Base-by-base conservation (phyloP, 768 basidiomycete species). In the Erythrobasidium yunnanense region DNA sequence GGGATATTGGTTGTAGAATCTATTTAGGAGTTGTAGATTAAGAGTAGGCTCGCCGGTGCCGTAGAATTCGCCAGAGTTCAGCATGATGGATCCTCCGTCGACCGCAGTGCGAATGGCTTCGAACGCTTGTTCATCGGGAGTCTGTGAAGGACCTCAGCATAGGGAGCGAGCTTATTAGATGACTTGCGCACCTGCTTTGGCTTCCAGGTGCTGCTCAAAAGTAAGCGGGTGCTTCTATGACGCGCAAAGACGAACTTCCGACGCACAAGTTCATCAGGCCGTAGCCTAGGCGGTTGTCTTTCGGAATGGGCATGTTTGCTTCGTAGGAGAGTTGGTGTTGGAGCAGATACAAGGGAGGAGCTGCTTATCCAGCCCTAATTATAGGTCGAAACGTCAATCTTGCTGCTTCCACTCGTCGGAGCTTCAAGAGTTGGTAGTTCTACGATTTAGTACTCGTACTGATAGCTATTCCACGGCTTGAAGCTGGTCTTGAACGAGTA, bases 31-130 rank as follows among this genome's bases (percentile, higher is more conserved):
- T 71, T 80, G 73, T 6, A 83, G 73, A 71, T 83, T 83, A 8
- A 78, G 78, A 0, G 78, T 74, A 7, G 71, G 71, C 17, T 76
- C 68, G 22, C 22, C 76, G 32, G 75, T 72, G 0, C 80, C 83
- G 67, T 86, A 86, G 74, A 86, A 86, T 58, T 82, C 81, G 73
- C 71, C 53, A 70, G 78, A 80, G 70, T 83, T 83, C 69, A 84
- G 67, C 52, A 83, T 68, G 71, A 58, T 74, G 15, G 56, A 53
- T 5, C 72, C 73, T 30, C 22, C 54, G 30, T 69, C 65, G 47
- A 74, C 38, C 25, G 69, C 57, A 11, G 79, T 80, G 72, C 82
- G 83, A 76, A 86, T 84, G 1, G 83, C 77, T 22, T 80, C 81
- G 67, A 87, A 85, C 7, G 81, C 81, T 33, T 82, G 78, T 57